A percentile compares a stretch with the other conserved stretches of the same genome.
phyloP scores from a whole-genome alignment of 192 early-diverging fungal species.

The Allomyces macrogynus region DNA sequence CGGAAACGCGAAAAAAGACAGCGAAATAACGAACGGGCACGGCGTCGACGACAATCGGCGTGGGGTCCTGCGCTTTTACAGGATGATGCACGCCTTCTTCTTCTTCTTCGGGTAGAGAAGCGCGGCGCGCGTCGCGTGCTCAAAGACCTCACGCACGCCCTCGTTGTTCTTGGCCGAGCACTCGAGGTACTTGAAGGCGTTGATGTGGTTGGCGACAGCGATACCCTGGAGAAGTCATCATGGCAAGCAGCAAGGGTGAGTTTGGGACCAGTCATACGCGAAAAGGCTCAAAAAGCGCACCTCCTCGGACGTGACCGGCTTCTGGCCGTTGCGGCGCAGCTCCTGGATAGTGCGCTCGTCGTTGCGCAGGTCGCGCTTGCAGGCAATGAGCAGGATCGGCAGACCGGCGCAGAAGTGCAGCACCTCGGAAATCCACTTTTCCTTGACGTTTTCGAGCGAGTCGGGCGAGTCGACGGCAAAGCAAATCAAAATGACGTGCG shows the following conservation, averaged over 20 bases:
- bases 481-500: constrained; percentile 82
- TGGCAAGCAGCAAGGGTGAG: neutral
- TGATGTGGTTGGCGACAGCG: constrained; percentile 60
- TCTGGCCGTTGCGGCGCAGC: constrained; percentile 47
- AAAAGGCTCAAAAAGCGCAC: constrained; percentile 18
- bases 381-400: constrained; percentile 67
- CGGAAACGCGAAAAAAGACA: no score
- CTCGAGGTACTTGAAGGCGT: constrained; percentile 71
- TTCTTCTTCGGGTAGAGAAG: constrained; percentile 15
- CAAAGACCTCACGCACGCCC: constrained; percentile 74
- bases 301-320: constrained; percentile 51
- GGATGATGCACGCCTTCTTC: neutral
- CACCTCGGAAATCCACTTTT: constrained; percentile 20
- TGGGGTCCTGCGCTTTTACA: no score
- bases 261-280: neutral
- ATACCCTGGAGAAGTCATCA: constrained; percentile 27
- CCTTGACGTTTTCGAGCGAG: constrained; percentile 62
- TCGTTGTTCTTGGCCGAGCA: constrained; percentile 64
- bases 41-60: no score
- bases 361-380: constrained; percentile 75
- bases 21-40: no score
- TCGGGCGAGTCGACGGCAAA: constrained; percentile 69
- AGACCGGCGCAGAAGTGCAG: constrained; percentile 52
- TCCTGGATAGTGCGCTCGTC: constrained; percentile 57
- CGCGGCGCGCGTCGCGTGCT: constrained; percentile 66